Conservation (phyloP, 2,329 filamentous ascomycete genomes). For the Ophiostoma pallidulum region DNA sequence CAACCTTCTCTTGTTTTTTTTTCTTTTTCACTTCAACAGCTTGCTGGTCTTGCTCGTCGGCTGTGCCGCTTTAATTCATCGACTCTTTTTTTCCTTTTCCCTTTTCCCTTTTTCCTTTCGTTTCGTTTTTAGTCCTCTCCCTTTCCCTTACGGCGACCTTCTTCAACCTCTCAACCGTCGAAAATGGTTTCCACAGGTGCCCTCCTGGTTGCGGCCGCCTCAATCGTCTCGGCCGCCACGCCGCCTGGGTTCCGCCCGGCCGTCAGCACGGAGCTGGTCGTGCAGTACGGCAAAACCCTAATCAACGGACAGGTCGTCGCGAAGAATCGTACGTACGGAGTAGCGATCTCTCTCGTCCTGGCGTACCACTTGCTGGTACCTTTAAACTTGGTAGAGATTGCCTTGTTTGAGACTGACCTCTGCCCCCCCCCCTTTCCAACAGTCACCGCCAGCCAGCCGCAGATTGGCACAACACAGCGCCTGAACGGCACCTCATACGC, state of each 20-base stretch:
- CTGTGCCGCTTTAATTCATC: conserved; percentile 4
- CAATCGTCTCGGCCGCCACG: conserved; percentile 27
- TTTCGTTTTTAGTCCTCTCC: background rate
- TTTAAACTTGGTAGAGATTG: background rate
- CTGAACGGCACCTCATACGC: conserved; percentile 33
- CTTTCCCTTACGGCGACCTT: too few species aligned
- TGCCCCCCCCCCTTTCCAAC: background rate
- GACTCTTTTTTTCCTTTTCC: background rate
- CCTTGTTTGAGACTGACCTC: background rate
- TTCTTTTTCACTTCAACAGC: conserved; percentile 3
- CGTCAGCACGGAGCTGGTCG: conserved; percentile 29
- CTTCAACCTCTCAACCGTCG: background rate
- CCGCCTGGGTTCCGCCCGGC: conserved; percentile 33
- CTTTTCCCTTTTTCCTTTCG: background rate
- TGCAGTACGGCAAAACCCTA: conserved; percentile 29
- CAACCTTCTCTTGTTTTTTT: background rate
- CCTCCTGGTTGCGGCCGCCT: conserved; percentile 18
- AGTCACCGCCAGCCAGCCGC: conserved; percentile 12
- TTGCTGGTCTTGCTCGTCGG: conserved; percentile 13
- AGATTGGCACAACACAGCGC: conserved; percentile 23
- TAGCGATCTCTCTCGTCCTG: too few species aligned
- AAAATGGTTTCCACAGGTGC: conserved; percentile 19
- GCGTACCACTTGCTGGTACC: too few species aligned
- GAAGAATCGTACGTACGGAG: conserved; percentile 28
- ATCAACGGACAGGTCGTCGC: conserved; percentile 30